phyloP scores from a whole-genome alignment of 306 rosid species.

The Benincasa hispida region DNA sequence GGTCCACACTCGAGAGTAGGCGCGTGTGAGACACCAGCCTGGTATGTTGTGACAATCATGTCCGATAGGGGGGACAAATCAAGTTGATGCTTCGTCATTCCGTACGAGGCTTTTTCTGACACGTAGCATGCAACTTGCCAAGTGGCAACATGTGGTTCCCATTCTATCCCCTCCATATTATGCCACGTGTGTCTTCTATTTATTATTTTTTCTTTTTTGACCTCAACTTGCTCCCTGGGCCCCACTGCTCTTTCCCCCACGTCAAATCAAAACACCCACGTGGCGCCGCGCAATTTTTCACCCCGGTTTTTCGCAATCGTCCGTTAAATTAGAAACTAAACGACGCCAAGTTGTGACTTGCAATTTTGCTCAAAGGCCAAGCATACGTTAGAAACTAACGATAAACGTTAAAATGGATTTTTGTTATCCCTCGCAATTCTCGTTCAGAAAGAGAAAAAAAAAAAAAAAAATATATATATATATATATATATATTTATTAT shows the following conservation, averaged over 20 bases:
- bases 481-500: too few relatives aligned
- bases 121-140: slow-evolving; percentile 9
- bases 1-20: background rate
- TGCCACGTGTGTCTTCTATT: background rate
- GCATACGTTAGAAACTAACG: background rate
- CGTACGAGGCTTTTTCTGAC: background rate
- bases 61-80: background rate
- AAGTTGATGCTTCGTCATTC: slow-evolving; percentile 3
- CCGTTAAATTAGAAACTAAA: background rate
- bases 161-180: background rate
- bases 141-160: slow-evolving; percentile 3
- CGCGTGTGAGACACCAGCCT: slow-evolving; percentile 8
- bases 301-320: background rate
- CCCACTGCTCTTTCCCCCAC: background rate
- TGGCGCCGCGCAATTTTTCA: slow-evolving; percentile 1
- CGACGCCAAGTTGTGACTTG: background rate
- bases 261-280: background rate
- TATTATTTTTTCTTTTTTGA: background rate
- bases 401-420: background rate
- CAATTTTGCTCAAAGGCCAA: background rate
- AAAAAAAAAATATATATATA: background rate
- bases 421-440: background rate
- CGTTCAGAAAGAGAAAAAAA: background rate
- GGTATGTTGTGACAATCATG: background rate
- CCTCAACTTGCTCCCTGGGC: background rate